Evolutionary conservation across 768 basidiomycete species (phyloP), one percentile per base, ranked within the genome.

Genomic region (Leccinellum luteum): DNA sequence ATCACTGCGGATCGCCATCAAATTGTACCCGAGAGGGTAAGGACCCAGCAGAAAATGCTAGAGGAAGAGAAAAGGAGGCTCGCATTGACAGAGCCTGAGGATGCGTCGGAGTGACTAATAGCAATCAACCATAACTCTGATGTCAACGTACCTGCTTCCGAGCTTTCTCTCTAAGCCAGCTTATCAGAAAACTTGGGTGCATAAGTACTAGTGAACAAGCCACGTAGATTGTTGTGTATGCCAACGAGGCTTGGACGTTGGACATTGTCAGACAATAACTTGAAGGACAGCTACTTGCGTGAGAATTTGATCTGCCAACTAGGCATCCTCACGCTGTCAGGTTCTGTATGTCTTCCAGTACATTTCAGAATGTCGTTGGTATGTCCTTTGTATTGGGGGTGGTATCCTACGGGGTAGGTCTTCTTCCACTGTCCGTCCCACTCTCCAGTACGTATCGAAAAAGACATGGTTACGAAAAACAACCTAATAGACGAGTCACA

Each of bases 341-440:
- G n/a, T n/a, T n/a, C n/a, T n/a, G n/a, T n/a, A 74, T 74, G 71
- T 58, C 60, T 51, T 58, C 63, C 38, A 64, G 58, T 32, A 63
- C 64, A 13, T 55, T 71, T 49, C 60, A 59, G 57, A 59, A 63
- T 55, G 54, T 73, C 17, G 49, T 61, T 14, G 59, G 50, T 13
- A 86, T 92, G 86, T 79, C 86, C 25, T 73, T 76, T 44, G 67
- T 85, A 4, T 76, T 92, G 43, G 89, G 85, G 44, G 76, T 75
- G 21, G 76, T 79, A 10, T 86, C 87, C 1, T 91, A 92, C 63
- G 79, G 76, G 21, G 78, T 83, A 25, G 94, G 93, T 34, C 83
- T 88, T 62, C 68, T 89, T 34, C 95, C 95, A 1, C 71, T 97
- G 34, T 85, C 83, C 43, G 81, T 92, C 63, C 74, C 82, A 25